Evolutionary conservation across 192 early-diverging fungal species (phyloP).

Genomic region (Pilobolus umbonatus): DNA sequence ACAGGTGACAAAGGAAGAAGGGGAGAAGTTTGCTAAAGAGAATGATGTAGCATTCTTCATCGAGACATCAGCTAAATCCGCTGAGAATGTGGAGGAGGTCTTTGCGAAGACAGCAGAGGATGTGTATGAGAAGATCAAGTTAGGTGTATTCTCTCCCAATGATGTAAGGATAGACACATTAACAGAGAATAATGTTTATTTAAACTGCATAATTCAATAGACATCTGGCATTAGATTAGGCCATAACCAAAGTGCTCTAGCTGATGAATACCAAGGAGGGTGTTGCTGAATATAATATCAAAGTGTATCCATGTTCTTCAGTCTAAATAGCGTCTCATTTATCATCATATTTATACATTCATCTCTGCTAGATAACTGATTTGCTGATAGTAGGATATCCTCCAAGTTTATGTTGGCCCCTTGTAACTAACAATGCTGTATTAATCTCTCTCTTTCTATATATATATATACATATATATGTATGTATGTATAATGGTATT

Average conservation of each 20-base stretch:
- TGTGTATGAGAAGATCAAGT: slow-evolving; percentile 76
- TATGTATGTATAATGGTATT: too few relatives aligned
- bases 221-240: slow-evolving; percentile 57
- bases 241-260: slow-evolving; percentile 41
- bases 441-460: too few relatives aligned
- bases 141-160: slow-evolving; percentile 68
- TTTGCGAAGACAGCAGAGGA: slow-evolving; percentile 78
- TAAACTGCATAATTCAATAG: slow-evolving; percentile 20
- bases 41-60: slow-evolving; percentile 79
- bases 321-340: too few relatives aligned
- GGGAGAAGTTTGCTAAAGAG: slow-evolving; percentile 79
- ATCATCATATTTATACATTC: too few relatives aligned
- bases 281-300: slow-evolving; percentile 7
- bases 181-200: slow-evolving; percentile 11
- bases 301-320: background rate
- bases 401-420: too few relatives aligned
- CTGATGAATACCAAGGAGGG: slow-evolving; percentile 15
- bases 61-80: slow-evolving; percentile 88
- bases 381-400: too few relatives aligned
- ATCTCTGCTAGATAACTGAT: too few relatives aligned
- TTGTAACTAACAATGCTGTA: too few relatives aligned
- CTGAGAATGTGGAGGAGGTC: slow-evolving; percentile 78
- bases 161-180: slow-evolving; percentile 36
- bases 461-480: too few relatives aligned
- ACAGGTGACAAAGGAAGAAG: slow-evolving; percentile 80